Conservation (phyloP, 371 early-diverging fungal genomes). For the Funneliformis caledonium region DNA sequence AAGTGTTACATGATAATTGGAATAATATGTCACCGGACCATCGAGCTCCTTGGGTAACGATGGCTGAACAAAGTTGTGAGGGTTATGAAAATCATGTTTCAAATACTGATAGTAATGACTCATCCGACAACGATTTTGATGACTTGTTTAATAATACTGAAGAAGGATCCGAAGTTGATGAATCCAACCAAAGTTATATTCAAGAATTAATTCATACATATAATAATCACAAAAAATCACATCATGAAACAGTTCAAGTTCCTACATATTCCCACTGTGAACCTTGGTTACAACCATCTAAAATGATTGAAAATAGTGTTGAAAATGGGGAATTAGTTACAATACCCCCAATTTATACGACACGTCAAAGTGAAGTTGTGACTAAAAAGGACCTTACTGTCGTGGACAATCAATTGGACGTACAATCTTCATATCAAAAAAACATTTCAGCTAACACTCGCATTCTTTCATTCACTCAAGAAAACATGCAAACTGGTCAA, state of each 20-base stretch:
- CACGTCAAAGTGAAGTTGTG: background rate
- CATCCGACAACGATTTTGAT: background rate
- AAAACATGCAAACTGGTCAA: background rate
- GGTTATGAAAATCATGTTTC: background rate
- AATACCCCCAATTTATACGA: background rate
- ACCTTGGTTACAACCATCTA: background rate
- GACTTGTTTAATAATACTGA: background rate
- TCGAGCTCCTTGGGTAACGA: background rate
- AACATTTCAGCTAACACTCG: background rate
- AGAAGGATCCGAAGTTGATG: background rate
- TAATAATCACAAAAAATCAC: background rate
- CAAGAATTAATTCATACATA: background rate
- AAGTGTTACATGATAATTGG: background rate
- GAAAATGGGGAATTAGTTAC: background rate
- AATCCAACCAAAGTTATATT: background rate
- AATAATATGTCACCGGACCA: background rate
- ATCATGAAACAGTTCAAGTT: background rate
- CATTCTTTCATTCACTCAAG: background rate
- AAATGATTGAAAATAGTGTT: constrained; percentile 10
- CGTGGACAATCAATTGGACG: background rate
- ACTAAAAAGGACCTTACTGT: too few relatives aligned
- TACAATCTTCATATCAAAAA: background rate
- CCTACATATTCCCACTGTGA: constrained; percentile 1
- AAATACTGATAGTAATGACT: background rate
- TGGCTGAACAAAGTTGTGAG: background rate